Conservation (phyloP, 176 grass and related monocot genomes). For the Eleusine indica region DNA sequence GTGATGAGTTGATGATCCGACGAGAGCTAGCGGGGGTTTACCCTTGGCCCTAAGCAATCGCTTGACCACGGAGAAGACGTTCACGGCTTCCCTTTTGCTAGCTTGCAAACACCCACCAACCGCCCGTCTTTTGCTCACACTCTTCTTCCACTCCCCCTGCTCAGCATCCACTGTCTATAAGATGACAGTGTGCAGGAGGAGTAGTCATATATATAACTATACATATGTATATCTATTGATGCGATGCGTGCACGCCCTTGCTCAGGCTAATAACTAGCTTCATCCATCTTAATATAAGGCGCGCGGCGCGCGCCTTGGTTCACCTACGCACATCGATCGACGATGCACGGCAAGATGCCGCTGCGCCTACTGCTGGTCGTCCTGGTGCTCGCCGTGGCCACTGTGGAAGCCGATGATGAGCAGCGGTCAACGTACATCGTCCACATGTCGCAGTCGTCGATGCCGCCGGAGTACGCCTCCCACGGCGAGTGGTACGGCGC, state of each 20-base stretch:
- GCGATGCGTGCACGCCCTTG: slow-evolving; percentile 8
- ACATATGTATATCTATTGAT: not conserved
- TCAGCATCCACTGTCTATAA: not conserved
- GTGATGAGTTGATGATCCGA: not conserved
- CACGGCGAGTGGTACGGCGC: slow-evolving; percentile 89
- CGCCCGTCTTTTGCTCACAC: slow-evolving; percentile 45
- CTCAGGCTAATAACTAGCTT: not conserved
- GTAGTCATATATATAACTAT: not conserved
- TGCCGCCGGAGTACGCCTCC: slow-evolving; percentile 62
- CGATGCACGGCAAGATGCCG: not conserved
- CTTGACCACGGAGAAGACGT: slow-evolving; percentile 41
- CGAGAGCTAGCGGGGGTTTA: not conserved
- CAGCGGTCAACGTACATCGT: slow-evolving; percentile 72
- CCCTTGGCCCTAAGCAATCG: slow-evolving; percentile 42
- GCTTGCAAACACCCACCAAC: slow-evolving; percentile 28
- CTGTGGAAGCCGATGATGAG: not conserved
- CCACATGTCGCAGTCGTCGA: slow-evolving; percentile 83
- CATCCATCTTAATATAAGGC: slow-evolving; percentile 1
- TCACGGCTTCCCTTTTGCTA: not conserved
- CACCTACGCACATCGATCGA: not conserved
- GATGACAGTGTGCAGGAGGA: not conserved
- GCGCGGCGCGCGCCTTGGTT: not conserved
- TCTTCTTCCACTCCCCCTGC: slow-evolving; percentile 31
- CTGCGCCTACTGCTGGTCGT: not conserved
- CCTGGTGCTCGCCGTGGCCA: slow-evolving; percentile 4